phyloP scores from a whole-genome alignment of 2,329 filamentous ascomycete species.

The Triangularia setosa region DNA sequence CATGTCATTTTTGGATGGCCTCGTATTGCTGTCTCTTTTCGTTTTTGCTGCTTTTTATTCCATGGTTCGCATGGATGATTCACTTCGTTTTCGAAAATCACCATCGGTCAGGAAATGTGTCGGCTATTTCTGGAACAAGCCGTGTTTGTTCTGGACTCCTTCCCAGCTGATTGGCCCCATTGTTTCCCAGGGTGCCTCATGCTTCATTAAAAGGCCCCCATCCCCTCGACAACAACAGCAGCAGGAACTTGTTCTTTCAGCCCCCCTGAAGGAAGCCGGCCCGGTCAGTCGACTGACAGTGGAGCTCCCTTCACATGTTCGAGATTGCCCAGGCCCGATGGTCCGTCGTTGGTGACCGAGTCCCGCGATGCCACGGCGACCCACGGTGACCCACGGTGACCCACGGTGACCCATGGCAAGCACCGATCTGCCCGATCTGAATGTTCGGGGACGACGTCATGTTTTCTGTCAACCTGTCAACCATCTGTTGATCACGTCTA shows the following conservation, averaged over 20 bases:
- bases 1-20: not conserved
- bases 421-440: not conserved
- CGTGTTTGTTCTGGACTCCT: not conserved
- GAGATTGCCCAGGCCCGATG: not conserved
- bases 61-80: not conserved
- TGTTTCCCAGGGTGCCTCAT: not conserved
- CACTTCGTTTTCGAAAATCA: not conserved
- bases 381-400: not conserved
- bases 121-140: not conserved
- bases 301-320: slow-evolving; percentile 1
- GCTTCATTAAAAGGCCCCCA: slow-evolving; percentile 8
- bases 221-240: slow-evolving; percentile 5
- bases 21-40: not conserved
- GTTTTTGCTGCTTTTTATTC: not conserved
- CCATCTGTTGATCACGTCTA: not conserved
- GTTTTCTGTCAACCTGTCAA: not conserved
- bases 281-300: not conserved
- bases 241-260: not conserved
- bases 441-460: not conserved
- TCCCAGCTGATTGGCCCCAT: slow-evolving; percentile 5
- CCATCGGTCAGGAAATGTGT: not conserved
- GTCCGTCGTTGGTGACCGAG: not conserved
- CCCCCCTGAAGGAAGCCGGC: not conserved
- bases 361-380: slow-evolving; percentile 1
- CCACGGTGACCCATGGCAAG: not conserved